A percentile compares a stretch with the other conserved stretches of the same genome.
These are phyloP conservation scores for Tetrastigma voinierianum DNA, from an alignment of 164 flowering plant species.

Conservation along the genomic window DNA sequence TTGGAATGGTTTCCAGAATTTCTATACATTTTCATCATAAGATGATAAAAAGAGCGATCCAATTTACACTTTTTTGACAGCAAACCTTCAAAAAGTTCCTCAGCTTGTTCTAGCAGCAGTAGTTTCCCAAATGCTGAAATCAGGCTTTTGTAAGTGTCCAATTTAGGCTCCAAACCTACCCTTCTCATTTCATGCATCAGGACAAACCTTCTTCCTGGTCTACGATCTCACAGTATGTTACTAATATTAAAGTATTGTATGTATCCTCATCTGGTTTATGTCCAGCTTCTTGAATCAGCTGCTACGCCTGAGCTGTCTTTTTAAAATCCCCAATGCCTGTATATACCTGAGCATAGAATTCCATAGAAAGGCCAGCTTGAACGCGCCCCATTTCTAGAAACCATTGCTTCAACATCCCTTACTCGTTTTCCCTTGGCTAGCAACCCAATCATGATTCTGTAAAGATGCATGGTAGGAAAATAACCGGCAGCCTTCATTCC, in stretches of 20 bases:
- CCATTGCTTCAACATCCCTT: constrained; percentile 90
- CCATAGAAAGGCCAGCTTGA: constrained; percentile 73
- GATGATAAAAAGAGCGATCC: constrained; percentile 87
- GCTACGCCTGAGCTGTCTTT: constrained; percentile 69
- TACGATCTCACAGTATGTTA: constrained; percentile 84
- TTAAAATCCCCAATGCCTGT: constrained; percentile 66
- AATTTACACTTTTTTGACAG: constrained; percentile 54
- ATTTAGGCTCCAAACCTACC: constrained; percentile 59
- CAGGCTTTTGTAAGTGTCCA: constrained; percentile 84
- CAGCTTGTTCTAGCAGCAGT: constrained; percentile 63
- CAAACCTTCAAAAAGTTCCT: constrained; percentile 71
- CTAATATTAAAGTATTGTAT: constrained; percentile 78
- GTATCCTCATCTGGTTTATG: constrained; percentile 78
- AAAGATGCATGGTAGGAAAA: constrained; percentile 91
- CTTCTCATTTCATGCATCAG: constrained; percentile 72
- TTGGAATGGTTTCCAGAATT: constrained; percentile 60
- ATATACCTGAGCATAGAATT: constrained; percentile 74
- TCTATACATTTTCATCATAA: constrained; percentile 90
- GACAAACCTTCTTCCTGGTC: constrained; percentile 88
- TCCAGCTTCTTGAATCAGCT: constrained; percentile 50
- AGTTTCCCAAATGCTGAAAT: constrained; percentile 78
- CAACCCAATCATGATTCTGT: constrained; percentile 68
- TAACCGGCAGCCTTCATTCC: constrained; percentile 98
- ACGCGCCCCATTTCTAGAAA: constrained; percentile 90
- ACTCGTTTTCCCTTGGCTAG: constrained; percentile 67